Conservation (phyloP, 78 protist genomes). For the Polysphondylium violaceum region DNA sequence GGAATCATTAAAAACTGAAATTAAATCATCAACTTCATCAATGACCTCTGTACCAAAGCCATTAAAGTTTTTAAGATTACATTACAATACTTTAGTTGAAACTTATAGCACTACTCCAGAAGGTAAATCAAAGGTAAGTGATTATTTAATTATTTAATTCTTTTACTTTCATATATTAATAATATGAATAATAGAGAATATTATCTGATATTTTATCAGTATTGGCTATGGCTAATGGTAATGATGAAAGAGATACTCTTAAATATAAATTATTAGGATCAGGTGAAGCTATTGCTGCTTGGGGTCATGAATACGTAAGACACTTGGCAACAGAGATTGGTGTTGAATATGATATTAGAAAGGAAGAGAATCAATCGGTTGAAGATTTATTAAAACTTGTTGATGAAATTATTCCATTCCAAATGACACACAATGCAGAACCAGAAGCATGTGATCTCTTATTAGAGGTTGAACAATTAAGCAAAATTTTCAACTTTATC, state of each 20-base stretch:
- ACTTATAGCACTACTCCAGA: slow-evolving; percentile 6
- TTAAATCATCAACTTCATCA: slow-evolving; percentile 91
- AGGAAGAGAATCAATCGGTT: slow-evolving; percentile 28
- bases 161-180: slow-evolving; percentile 2
- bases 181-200: slow-evolving; percentile 20
- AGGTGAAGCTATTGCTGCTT: slow-evolving; percentile 83
- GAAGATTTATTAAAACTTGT: slow-evolving; percentile 77
- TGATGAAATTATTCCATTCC: slow-evolving; percentile 92
- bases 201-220: slow-evolving; percentile 95
- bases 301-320: slow-evolving; percentile 98
- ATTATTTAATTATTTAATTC: neutral
- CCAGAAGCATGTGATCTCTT: slow-evolving; percentile 98
- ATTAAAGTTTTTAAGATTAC: slow-evolving; percentile 96
- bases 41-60: slow-evolving; percentile 99
- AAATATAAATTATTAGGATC: slow-evolving; percentile 89
- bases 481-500: slow-evolving; percentile 42
- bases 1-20: slow-evolving; percentile 80
- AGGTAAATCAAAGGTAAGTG: slow-evolving; percentile 55
- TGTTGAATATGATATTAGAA: slow-evolving; percentile 77
- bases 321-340: slow-evolving; percentile 89
- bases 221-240: slow-evolving; percentile 94
- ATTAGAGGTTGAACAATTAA: slow-evolving; percentile 88
- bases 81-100: slow-evolving; percentile 81
- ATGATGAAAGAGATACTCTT: slow-evolving; percentile 81
- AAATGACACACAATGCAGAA: slow-evolving; percentile 94